Evolutionary conservation across 352 stramenopile genomes (phyloP), one percentile per base, ranked within the genome.

Genomic region (Phytophthora europaea): DNA sequence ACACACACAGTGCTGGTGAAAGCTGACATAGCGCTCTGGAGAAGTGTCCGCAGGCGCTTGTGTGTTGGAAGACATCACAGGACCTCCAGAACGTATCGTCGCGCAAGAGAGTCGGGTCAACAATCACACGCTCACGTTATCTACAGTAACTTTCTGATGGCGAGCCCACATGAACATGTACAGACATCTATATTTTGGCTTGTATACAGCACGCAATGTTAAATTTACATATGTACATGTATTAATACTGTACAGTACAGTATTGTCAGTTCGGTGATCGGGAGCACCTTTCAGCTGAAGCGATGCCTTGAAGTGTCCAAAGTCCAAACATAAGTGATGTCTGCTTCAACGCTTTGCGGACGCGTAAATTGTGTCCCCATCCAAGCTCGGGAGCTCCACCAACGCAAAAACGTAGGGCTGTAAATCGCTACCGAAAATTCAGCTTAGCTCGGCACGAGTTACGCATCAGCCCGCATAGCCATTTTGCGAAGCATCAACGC

Each of bases 211-310:
- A 43, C 34, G 16, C 28, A 31, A 31, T 31, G 28, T 31, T 31
- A 31, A 4, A 6, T 31, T 31, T 31, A 6, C 26, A 31, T 6
- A 31, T 31, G 26, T 28, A n/a, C n/a, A n/a, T n/a, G n/a, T n/a
- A n/a, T n/a, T n/a, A n/a, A n/a, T n/a, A n/a, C n/a, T n/a, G n/a
- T n/a, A 28, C 4, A 5, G 2, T 28, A 28, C 26, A 28, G 26
- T 28, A 62, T 72, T 51, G 65, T 68, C 58, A 72, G 65, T 58
- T 61, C 36, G 48, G 65, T 58, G 65, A 73, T 73, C 50, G 65
- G 65, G 38, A 68, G 65, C 65, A 68, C 58, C 26, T 62, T 66
- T 20, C n/a, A 56, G 58, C 67, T 73, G 65, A 73, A 73, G 65
- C 58, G 57, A 59, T 38, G n/a, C 20, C 10, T 73, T 73, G 58